Evolutionary conservation across 2,329 filamentous ascomycete species (phyloP), one percentile per base, ranked within the genome.

Genomic region (Eutypella sp.): DNA sequence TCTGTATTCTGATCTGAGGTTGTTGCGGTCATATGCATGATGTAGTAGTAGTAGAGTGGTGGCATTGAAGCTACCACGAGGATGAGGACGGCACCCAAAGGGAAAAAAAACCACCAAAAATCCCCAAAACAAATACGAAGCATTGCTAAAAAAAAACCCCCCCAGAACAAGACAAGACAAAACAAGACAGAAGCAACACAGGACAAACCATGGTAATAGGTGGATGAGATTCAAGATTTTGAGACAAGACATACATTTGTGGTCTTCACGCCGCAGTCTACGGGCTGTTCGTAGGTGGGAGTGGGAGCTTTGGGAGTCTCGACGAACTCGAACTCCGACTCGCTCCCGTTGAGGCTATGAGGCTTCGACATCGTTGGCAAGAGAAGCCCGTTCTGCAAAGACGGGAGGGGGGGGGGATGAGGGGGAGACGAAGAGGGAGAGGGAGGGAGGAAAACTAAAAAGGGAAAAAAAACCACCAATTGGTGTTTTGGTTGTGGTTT

Each of bases 281-380:
- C 72, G 50, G 67, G 63, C 67, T 74, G 74, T 62, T 77, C 71
- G 54, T 74, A 72, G 52, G 69, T 70, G 43, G 72, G 67, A 46
- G 69, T 65, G 40, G 70, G 65, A 55, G 73, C 73, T 59, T 72
- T 73, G 27, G 76, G 77, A 59, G 76, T 80, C 56, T 77, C 69
- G 61, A 79, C 76, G 65, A 84, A 87, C 67, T 86, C 81, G 64
- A 87, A 85, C 53, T 73, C 69, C 55, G 71, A 71, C 66, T 74
- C 72, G 50, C 68, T 73, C 67, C 70, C 69, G 61, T 70, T 72
- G 57, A 63, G 60, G 59, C 71, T 73, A 55, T 68, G 64, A 50
- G 70, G 59, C 55, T 75, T 73, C 48, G 73, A 75, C 67, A 75
- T 73, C 58, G n/a, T 59, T 74, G 66, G 55, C 40, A 49, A 54